phyloP scores from a whole-genome alignment of 2,329 filamentous ascomycete species.

The Curvularia lunata region DNA sequence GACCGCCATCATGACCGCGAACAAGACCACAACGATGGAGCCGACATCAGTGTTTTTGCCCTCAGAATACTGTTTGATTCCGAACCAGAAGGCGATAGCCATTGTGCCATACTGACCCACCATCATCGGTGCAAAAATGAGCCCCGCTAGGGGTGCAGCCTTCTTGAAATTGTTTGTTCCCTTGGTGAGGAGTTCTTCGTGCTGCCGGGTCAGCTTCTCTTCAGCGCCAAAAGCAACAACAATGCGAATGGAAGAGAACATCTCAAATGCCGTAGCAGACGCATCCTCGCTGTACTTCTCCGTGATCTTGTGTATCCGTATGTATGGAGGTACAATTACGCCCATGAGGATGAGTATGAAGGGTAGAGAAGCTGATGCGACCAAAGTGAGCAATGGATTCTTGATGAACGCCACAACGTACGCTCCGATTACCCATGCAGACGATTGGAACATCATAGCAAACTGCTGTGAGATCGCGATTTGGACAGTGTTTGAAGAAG shows the following conservation, averaged over 20 bases:
- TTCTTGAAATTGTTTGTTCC: constrained; percentile 38
- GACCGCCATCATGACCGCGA: constrained; percentile 49
- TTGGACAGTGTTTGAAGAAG: constrained; percentile 60
- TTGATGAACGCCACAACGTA: constrained; percentile 59
- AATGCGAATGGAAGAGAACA: constrained; percentile 48
- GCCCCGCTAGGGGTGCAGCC: constrained; percentile 41
- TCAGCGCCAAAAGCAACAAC: constrained; percentile 49
- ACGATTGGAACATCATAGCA: constrained; percentile 53
- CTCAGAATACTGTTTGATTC: constrained; percentile 43
- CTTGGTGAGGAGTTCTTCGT: constrained; percentile 36
- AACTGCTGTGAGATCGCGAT: constrained; percentile 62
- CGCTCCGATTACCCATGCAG: constrained; percentile 44
- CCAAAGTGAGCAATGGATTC: constrained; percentile 60
- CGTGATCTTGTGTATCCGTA: constrained; percentile 43
- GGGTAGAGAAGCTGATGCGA: constrained; percentile 55
- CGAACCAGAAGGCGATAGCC: constrained; percentile 50
- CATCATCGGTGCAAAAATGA: constrained; percentile 45
- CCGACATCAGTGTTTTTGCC: constrained; percentile 42
- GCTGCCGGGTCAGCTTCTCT: constrained; percentile 40
- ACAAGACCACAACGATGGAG: constrained; percentile 47
- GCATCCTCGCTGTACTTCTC: constrained; percentile 43
- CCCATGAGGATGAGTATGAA: constrained; percentile 47
- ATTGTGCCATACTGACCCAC: constrained; percentile 48
- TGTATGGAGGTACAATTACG: constrained; percentile 38
- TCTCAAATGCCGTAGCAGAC: constrained; percentile 47